Conservation (phyloP, 305 asterid genomes). For the Plantago coronopus region DNA sequence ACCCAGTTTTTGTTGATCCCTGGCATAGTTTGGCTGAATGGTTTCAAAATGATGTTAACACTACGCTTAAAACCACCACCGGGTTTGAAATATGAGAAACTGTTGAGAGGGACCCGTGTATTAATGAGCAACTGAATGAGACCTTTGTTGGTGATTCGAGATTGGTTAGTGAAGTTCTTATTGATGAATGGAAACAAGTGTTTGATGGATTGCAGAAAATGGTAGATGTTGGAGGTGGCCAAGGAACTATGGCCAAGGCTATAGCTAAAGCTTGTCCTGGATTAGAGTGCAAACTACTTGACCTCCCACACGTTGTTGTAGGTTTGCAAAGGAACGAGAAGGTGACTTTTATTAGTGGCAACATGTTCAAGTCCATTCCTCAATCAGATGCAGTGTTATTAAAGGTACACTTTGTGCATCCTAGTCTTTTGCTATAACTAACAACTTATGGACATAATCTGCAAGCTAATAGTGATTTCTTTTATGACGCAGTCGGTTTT, state of each 20-base stretch:
- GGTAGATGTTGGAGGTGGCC: slow-evolving; percentile 8
- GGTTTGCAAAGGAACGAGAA: not conserved
- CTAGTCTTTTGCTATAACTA: no score
- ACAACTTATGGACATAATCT: no score
- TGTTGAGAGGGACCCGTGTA: not conserved
- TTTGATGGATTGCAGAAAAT: not conserved
- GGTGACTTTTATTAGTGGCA: not conserved
- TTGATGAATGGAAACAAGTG: not conserved
- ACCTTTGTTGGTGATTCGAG: slow-evolving; percentile 1
- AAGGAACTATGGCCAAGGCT: not conserved
- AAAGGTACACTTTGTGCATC: no score
- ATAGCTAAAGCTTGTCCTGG: not conserved
- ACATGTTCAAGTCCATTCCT: slow-evolving; percentile 15
- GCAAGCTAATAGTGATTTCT: no score
- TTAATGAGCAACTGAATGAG: not conserved
- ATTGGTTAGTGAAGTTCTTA: not conserved
- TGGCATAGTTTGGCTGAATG: slow-evolving; percentile 8
- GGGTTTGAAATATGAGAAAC: not conserved
- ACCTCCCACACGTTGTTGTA: not conserved
- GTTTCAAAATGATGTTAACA: slow-evolving; percentile 1
- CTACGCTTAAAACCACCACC: not conserved
- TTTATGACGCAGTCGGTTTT: not conserved
- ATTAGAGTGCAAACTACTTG: no score
- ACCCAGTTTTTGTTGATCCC: not conserved
- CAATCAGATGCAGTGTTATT: not conserved